Conservation (phyloP, 2,329 filamentous ascomycete species). For the Xylaria polymorpha region DNA sequence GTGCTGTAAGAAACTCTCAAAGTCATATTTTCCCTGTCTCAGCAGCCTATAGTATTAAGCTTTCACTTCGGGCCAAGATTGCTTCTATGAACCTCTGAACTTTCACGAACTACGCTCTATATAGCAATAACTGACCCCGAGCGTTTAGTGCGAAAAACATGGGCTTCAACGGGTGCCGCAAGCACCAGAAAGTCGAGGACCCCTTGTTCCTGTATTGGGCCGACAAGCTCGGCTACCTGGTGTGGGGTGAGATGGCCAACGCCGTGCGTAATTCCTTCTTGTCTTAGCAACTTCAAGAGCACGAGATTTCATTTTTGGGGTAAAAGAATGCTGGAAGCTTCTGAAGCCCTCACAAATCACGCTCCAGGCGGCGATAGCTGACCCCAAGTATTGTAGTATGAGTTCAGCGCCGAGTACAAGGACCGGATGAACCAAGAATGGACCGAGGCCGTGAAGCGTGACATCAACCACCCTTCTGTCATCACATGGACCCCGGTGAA, state of each 20-base stretch:
- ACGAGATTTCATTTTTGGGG: no score
- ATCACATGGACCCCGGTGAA: conserved; percentile 76
- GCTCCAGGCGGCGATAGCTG: no score
- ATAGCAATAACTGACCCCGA: neutral
- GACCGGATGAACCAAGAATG: conserved; percentile 73
- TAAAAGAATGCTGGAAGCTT: no score
- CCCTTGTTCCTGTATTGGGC: conserved; percentile 71
- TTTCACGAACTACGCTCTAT: neutral
- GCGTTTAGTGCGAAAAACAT: conserved; percentile 60
- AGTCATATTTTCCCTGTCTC: neutral
- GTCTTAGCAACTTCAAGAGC: no score
- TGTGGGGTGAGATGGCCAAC: conserved; percentile 74
- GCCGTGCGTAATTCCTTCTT: conserved; percentile 46
- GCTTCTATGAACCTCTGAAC: neutral
- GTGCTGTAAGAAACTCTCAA: conserved; percentile 50
- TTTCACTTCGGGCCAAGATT: neutral
- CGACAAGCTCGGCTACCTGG: conserved; percentile 68
- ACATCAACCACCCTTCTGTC: conserved; percentile 73
- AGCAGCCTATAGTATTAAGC: neutral
- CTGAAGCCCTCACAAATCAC: no score
- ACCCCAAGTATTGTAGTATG: conserved; percentile 53
- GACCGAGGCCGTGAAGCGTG: conserved; percentile 70
- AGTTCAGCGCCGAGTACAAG: conserved; percentile 68
- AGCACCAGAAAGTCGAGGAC: conserved; percentile 74
- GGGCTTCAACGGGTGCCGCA: conserved; percentile 73